These are phyloP conservation scores for Didymella sp. DNA, from an alignment of 2,329 filamentous ascomycete genomes.

Conservation along the genomic window DNA sequence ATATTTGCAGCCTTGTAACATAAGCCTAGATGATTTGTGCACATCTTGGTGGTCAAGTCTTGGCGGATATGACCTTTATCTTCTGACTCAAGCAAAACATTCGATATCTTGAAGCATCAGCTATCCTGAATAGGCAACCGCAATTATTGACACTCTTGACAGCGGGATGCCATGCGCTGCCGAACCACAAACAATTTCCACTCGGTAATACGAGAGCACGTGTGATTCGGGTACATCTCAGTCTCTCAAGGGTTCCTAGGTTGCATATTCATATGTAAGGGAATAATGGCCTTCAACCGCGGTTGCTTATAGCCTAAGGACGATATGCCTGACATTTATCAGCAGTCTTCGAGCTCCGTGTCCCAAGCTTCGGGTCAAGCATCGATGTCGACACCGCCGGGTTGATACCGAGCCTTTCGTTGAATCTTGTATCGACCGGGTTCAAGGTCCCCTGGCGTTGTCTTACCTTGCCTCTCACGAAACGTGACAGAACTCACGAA, in stretches of 20 bases:
- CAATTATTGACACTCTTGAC: constrained; percentile 16
- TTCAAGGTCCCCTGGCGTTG: neutral
- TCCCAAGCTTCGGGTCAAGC: constrained; percentile 9
- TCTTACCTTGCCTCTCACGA: constrained; percentile 1
- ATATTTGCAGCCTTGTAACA: constrained; percentile 3
- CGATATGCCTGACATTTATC: neutral
- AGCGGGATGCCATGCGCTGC: constrained; percentile 22
- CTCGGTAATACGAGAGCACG: constrained; percentile 9
- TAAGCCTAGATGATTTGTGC: constrained; percentile 1
- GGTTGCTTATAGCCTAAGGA: neutral
- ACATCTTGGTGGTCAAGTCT: neutral
- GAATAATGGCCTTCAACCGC: neutral
- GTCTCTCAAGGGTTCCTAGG: neutral
- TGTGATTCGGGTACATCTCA: constrained; percentile 1
- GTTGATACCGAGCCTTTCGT: constrained; percentile 15
- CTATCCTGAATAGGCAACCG: constrained; percentile 2
- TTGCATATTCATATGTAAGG: constrained; percentile 13
- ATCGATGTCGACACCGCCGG: constrained; percentile 2
- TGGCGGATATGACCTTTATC: neutral
- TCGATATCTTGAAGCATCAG: constrained; percentile 3
- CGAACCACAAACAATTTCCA: constrained; percentile 7
- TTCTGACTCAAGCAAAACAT: constrained; percentile 11
- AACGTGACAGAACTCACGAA: neutral
- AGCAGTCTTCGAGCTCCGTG: neutral
- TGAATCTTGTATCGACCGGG: constrained; percentile 12